These are phyloP conservation scores for Exophiala calicioides DNA, from an alignment of 2,329 filamentous ascomycete species.

Conservation along the genomic window DNA sequence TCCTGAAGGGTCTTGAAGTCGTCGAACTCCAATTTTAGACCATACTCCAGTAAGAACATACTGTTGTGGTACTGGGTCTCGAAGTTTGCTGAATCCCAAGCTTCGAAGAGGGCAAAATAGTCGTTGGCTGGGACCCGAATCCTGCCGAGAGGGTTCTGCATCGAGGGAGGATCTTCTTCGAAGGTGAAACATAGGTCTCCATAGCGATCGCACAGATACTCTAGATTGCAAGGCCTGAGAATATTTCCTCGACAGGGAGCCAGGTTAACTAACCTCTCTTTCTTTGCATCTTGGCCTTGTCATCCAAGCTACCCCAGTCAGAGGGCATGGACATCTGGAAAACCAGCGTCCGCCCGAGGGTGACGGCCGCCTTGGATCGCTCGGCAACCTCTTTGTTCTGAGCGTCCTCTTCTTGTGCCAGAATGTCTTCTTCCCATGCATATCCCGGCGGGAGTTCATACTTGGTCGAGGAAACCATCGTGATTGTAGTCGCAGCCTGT, in stretches of 20 bases:
- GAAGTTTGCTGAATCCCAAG: slow-evolving; percentile 4
- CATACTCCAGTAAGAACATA: slow-evolving; percentile 8
- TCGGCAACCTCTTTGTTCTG: not conserved
- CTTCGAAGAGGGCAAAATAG: slow-evolving; percentile 14
- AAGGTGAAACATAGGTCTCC: slow-evolving; percentile 13
- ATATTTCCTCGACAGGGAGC: not conserved
- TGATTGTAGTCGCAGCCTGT: not conserved
- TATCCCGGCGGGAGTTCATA: no score
- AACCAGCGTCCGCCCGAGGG: slow-evolving; percentile 4
- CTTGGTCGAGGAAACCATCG: not conserved
- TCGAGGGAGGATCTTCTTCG: slow-evolving; percentile 6
- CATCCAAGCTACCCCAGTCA: slow-evolving; percentile 11
- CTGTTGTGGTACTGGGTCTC: slow-evolving; percentile 5
- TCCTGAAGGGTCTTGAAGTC: slow-evolving; percentile 3
- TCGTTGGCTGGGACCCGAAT: slow-evolving; percentile 5
- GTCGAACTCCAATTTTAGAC: slow-evolving; percentile 1
- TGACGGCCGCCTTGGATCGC: not conserved
- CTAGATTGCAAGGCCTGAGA: not conserved
- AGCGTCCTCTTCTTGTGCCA: not conserved
- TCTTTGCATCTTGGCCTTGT: not conserved
- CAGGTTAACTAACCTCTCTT: slow-evolving; percentile 11
- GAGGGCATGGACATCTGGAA: slow-evolving; percentile 13
- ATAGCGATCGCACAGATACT: slow-evolving; percentile 10
- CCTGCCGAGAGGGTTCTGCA: slow-evolving; percentile 1
- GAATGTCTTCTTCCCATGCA: not conserved